Percentiles rank a stretch among this genome's conserved stretches.
Conservation (phyloP, 2,329 filamentous ascomycete genomes). For the Parastagonospora avenae region DNA sequence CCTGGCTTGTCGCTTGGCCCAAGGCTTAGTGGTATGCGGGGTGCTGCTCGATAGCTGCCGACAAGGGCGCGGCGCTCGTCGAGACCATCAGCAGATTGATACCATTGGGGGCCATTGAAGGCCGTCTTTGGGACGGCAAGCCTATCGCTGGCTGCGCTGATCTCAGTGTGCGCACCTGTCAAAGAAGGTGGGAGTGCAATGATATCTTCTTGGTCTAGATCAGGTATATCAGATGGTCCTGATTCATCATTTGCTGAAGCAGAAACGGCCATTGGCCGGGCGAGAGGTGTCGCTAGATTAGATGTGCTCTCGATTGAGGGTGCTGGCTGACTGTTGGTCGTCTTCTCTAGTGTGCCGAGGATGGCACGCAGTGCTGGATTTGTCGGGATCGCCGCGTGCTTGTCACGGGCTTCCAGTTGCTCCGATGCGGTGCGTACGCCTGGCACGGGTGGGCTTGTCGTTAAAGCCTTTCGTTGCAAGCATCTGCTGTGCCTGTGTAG, state of each 20-base stretch:
- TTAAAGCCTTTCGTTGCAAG: conserved; percentile 25
- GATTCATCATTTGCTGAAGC: conserved; percentile 2
- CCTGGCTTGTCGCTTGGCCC: conserved; percentile 49
- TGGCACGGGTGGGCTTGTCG: conserved; percentile 11
- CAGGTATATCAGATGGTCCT: conserved; percentile 30
- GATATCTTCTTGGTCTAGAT: conserved; percentile 45
- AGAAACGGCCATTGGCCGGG: conserved; percentile 46
- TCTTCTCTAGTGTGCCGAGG: conserved; percentile 37
- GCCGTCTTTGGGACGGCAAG: conserved; percentile 18
- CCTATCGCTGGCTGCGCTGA: conserved; percentile 11
- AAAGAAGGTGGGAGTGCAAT: conserved; percentile 45
- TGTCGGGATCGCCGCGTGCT: conserved; percentile 19
- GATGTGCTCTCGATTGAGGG: conserved; percentile 55
- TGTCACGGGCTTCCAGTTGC: conserved; percentile 28
- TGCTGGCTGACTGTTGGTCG: conserved; percentile 32
- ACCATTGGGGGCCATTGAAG: conserved; percentile 43
- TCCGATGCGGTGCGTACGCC: conserved; percentile 15
- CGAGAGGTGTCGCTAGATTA: conserved; percentile 62
- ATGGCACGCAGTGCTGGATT: conserved; percentile 43
- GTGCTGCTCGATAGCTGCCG: conserved; percentile 55
- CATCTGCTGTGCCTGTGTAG: conserved; percentile 34
- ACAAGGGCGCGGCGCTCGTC: conserved; percentile 46
- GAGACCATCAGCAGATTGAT: conserved; percentile 39
- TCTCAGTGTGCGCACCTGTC: conserved; percentile 25
- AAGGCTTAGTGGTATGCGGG: conserved; percentile 57